Percentiles rank a stretch among this genome's conserved stretches.
phyloP scores from a whole-genome alignment of 345 rosid genomes.

The Bruguiera sexangula region DNA sequence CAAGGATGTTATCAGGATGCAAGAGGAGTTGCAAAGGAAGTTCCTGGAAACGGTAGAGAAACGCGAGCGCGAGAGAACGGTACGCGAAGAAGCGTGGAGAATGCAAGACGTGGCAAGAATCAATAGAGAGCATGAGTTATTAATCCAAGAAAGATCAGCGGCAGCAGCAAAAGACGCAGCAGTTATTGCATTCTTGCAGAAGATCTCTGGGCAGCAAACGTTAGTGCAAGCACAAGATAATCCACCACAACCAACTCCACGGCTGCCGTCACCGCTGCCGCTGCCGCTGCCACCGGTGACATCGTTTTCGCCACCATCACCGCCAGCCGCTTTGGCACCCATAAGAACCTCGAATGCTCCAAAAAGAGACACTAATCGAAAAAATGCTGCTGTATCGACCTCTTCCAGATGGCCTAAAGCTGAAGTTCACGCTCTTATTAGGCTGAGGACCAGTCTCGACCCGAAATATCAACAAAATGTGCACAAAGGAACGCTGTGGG shows the following conservation, averaged over 20 bases:
- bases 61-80: conserved; percentile 56
- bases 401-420: conserved; percentile 87
- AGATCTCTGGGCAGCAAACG: conserved; percentile 48
- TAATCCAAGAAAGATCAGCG: conserved; percentile 67
- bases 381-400: conserved; percentile 32
- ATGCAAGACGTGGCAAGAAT: conserved; percentile 57
- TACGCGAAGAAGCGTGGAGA: conserved; percentile 74
- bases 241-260: neutral
- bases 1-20: conserved; percentile 62
- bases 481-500: conserved; percentile 86
- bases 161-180: conserved; percentile 77
- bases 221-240: conserved; percentile 8
- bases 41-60: conserved; percentile 66
- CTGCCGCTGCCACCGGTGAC: neutral
- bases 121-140: conserved; percentile 50
- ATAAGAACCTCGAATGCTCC: neutral
- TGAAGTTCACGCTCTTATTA: conserved; percentile 71
- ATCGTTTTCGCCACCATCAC: neutral
- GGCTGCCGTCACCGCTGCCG: neutral
- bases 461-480: conserved; percentile 54
- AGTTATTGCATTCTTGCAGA: conserved; percentile 68
- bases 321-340: neutral
- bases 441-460: conserved; percentile 55
- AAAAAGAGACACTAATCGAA: conserved; percentile 19
- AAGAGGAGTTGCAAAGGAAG: conserved; percentile 62